These are phyloP conservation scores for Boletus edulis DNA, from an alignment of 768 basidiomycete species.

Conservation along the genomic window DNA sequence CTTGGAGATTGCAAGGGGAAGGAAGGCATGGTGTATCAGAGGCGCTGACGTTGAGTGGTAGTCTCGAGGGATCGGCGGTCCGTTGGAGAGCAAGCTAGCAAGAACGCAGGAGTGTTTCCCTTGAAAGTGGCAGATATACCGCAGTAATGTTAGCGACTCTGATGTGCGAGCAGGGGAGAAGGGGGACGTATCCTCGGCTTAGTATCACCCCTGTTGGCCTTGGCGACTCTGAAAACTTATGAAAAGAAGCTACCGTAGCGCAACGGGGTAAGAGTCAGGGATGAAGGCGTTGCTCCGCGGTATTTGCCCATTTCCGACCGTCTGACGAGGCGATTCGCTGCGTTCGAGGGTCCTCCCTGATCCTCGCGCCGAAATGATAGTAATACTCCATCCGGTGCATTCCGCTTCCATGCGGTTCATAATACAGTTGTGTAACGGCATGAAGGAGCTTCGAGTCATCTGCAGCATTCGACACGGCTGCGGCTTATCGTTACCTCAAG, in stretches of 20 bases:
- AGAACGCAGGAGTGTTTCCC: too few species aligned
- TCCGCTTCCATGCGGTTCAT: background rate
- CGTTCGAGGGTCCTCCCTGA: constrained; percentile 12
- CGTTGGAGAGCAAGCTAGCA: too few species aligned
- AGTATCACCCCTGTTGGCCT: background rate
- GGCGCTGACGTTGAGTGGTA: too few species aligned
- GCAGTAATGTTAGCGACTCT: too few species aligned
- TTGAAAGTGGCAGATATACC: too few species aligned
- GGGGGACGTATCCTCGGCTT: background rate
- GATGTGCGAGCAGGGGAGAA: too few species aligned
- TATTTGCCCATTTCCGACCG: constrained; percentile 4
- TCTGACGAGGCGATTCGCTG: background rate
- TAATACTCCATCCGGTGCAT: background rate
- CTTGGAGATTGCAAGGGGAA: too few species aligned
- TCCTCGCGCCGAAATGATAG: constrained; percentile 13
- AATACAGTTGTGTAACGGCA: constrained; percentile 5
- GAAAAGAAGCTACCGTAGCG: background rate
- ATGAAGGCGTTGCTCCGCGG: constrained; percentile 13
- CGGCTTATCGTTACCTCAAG: constrained; percentile 5
- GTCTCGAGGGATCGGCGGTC: too few species aligned
- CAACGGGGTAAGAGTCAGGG: background rate
- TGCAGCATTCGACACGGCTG: background rate
- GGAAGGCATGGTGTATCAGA: too few species aligned
- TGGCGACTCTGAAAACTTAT: background rate
- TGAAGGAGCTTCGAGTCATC: background rate